Conservation (phyloP, 768 basidiomycete species). For the Terana coerulea region DNA sequence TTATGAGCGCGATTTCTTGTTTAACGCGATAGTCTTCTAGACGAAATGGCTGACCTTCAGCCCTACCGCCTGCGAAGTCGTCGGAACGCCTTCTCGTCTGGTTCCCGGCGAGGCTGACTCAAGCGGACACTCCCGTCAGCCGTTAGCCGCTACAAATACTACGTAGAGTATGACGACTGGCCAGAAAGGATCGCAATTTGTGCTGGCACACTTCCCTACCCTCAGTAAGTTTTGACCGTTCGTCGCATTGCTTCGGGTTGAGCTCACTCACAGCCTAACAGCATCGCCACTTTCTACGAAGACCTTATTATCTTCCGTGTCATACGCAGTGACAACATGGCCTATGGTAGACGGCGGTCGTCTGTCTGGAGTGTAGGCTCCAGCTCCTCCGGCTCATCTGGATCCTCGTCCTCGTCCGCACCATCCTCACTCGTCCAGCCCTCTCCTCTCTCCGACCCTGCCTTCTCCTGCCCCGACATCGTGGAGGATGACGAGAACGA, state of each 20-base stretch:
- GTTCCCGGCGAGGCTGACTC: no score
- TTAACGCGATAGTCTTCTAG: no score
- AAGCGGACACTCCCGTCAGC: no score
- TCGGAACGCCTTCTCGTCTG: no score
- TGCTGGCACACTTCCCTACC: neutral
- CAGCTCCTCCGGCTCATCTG: neutral
- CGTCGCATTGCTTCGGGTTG: neutral
- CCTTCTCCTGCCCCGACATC: constrained; percentile 8
- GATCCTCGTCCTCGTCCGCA: neutral
- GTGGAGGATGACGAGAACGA: constrained; percentile 1
- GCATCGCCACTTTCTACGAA: neutral
- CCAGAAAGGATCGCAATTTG: neutral
- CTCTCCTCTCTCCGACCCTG: neutral
- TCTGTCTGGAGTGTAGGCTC: neutral
- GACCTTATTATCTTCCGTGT: neutral
- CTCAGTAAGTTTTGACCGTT: neutral
- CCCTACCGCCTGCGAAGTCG: no score
- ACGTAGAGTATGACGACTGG: neutral
- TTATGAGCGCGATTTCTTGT: no score
- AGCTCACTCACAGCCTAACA: neutral
- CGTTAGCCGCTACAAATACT: no score
- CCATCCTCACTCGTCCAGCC: neutral
- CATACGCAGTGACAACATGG: neutral
- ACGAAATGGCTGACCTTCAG: no score
- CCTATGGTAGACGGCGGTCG: neutral